Evolutionary conservation across 208 protist genomes (phyloP), one percentile per base, ranked within the genome.

Genomic region (Acanthamoeba castellanii): DNA sequence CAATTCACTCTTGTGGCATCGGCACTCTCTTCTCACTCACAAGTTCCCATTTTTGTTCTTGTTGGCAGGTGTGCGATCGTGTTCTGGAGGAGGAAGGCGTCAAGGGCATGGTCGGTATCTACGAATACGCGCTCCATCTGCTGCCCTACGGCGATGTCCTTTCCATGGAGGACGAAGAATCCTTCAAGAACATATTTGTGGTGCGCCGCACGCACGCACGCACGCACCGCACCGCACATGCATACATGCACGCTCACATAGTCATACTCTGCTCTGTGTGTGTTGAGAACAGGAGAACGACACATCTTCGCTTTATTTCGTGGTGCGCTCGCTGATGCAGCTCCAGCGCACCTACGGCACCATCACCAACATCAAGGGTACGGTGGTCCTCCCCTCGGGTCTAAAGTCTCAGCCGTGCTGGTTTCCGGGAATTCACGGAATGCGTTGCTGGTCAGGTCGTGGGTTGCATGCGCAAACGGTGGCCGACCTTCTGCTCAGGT

Each of bases 121-220:
- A 82, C 74, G 74, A 82, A 50, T 82, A 82, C 74, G 74, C 34
- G 37, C 74, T 82, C 4, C 74, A 82, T 16, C 74, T 82, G 74
- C 37, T 82, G 11, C 74, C 74, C 74, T 82, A 52, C 50, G 74
- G 74, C 42, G 74, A 82, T 7, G 74, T 82, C 13, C 74, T 82
- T 0, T 82, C 74, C 20, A 42, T 82, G 34, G 74, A 82, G 42
- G 74, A 82, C 42, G 74, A 82, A 14, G 34, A 50, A 1, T 42
- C 74, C 16, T 82, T 82, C 74, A 42, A 50, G 22, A 50, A n/a
- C 14, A 52, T 82, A 11, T 82, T 82, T 27, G 74, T 82, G 74
- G 74, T 82, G 9, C 74, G 22, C 30, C 30, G 7, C 52, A 20
- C 52, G 11, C 52, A 16, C 52, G 7, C 11, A 16, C 52, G 7